Conservation (phyloP, 2,329 filamentous ascomycete genomes). For the Orbilia brochopaga region DNA sequence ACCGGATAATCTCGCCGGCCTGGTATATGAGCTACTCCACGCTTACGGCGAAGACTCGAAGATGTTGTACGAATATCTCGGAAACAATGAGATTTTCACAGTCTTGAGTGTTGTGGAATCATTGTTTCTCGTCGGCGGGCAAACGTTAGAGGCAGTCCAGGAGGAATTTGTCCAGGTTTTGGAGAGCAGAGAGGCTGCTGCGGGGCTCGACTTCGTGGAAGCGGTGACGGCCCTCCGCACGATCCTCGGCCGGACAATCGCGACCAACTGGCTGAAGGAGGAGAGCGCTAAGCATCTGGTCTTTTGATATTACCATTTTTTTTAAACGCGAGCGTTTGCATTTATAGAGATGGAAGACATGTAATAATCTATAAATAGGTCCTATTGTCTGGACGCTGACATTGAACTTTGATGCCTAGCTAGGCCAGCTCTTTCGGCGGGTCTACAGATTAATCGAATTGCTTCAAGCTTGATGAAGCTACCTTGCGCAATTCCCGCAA, state of each 20-base stretch:
- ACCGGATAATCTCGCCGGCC: constrained; percentile 38
- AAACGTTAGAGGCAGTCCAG: constrained; percentile 36
- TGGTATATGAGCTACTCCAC: constrained; percentile 38
- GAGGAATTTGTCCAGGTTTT: constrained; percentile 30
- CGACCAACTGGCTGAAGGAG: constrained; percentile 32
- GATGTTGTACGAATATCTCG: constrained; percentile 15
- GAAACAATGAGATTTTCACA: constrained; percentile 32
- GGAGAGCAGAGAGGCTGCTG: constrained; percentile 3
- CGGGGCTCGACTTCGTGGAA: constrained; percentile 31
- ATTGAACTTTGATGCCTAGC: too few relatives aligned
- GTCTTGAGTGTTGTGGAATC: constrained; percentile 32
- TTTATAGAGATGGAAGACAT: neutral
- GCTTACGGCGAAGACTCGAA: constrained; percentile 3
- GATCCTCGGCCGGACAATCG: constrained; percentile 15
- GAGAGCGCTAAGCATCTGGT: constrained; percentile 33
- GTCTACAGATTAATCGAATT: too few relatives aligned
- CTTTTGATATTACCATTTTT: constrained; percentile 12
- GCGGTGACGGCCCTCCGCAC: constrained; percentile 30
- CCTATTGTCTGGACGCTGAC: too few relatives aligned
- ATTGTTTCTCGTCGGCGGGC: constrained; percentile 34
- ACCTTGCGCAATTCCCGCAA: too few relatives aligned
- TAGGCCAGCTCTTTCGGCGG: too few relatives aligned
- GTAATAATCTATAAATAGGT: too few relatives aligned
- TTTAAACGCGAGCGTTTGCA: neutral
- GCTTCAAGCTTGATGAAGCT: too few relatives aligned